These are phyloP conservation scores for Yamadazyma sp. DNA, from an alignment of 1,139 yeast species.

Conservation along the genomic window DNA sequence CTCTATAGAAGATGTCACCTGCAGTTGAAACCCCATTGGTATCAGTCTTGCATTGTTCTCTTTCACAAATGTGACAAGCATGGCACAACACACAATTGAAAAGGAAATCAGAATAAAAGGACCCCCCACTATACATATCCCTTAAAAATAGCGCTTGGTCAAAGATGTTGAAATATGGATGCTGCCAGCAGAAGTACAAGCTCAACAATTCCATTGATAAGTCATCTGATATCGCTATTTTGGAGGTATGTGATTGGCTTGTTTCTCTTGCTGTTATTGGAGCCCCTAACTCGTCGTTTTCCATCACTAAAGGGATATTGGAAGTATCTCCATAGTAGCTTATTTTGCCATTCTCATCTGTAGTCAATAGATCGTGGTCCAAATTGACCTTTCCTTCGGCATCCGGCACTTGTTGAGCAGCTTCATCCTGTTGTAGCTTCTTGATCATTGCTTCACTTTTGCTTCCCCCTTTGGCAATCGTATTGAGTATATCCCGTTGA, in stretches of 20 bases:
- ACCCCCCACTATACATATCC: constrained; percentile 13
- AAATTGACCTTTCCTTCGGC: neutral
- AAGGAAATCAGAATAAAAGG: constrained; percentile 12
- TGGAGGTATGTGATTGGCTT: neutral
- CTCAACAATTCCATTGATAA: constrained; percentile 9
- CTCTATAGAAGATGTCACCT: constrained; percentile 10
- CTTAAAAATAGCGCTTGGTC: constrained; percentile 12
- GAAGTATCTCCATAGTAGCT: constrained; percentile 15
- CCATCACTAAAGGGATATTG: constrained; percentile 9
- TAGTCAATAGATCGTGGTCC: constrained; percentile 7
- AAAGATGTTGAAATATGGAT: constrained; percentile 12
- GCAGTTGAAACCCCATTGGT: constrained; percentile 1
- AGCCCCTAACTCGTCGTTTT: too few relatives aligned
- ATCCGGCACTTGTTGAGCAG: neutral
- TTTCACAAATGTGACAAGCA: constrained; percentile 10
- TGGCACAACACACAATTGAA: constrained; percentile 11
- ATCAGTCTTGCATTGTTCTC: constrained; percentile 3
- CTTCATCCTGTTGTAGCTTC: constrained; percentile 5
- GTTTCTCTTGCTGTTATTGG: neutral
- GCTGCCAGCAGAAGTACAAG: constrained; percentile 15
- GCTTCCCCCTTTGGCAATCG: constrained; percentile 8
- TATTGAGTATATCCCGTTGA: constrained; percentile 6
- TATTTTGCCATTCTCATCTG: constrained; percentile 12
- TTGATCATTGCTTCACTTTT: constrained; percentile 5
- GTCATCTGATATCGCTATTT: constrained; percentile 7